Base-by-base conservation (phyloP, 805 yeast species). In the Wickerhamiella australiensis region DNA sequence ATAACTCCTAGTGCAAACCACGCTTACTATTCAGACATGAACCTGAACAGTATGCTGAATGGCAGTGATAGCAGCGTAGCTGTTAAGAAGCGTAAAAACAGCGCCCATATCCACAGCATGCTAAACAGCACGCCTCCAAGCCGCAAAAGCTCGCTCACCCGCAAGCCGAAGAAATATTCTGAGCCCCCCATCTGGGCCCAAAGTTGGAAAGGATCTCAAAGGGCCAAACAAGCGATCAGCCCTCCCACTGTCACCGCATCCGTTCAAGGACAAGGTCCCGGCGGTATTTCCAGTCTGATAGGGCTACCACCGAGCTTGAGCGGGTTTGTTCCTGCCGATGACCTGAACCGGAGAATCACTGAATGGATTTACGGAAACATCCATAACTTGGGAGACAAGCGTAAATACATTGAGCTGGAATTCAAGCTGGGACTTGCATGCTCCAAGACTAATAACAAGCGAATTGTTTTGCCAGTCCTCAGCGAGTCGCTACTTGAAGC, bases 351-450 rank as follows among this genome's bases (percentile, higher is more conserved):
- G 59, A 77, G 84, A 29, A 78, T 88, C 5, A 82, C 92, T 20
- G 85, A 82, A 57, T 88, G 96, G 96, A 73, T 88, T 7, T 87
- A 82, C 70, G 87, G 94, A 17, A 81, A 84, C 54, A 71, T 86
- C 43, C 72, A 73, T 42, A 54, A 55, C 31, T 49, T 66, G 44
- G 56, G 47, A 2, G 56, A 51, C 3, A 56, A 56, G 5, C 56
- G 62, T 5, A 35, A 52, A 13, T 52, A 55, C 35, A 50, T 63
- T 4, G 84, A 84, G 29, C 73, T 85, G 36, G 70, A 66, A 55
- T 56, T 64, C 56, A 65, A 65, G 50, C 46, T 66, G 11, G 70
- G 70, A 23, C 42, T 47, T 1, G 57, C 66, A 17, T 50, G 56
- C 43, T 64, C 57, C 40, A 57, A 57, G 53, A 25, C 52, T 17